Conservation (phyloP, 768 basidiomycete genomes). For the Boletus vinaceobasis region DNA sequence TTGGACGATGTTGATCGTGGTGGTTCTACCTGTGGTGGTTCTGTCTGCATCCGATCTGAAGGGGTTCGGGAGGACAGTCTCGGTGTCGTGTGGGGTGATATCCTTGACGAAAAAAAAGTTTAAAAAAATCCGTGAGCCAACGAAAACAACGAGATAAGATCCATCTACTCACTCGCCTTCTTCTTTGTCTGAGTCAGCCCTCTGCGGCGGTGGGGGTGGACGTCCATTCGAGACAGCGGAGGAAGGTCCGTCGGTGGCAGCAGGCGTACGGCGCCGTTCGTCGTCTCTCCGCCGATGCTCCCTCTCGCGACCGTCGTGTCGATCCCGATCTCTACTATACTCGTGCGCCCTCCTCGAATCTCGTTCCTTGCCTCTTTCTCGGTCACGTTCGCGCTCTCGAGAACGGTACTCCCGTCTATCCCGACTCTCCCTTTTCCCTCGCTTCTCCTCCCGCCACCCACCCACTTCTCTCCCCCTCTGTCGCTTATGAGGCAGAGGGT, state of each 20-base stretch:
- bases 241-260: conserved; percentile 6
- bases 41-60: conserved; percentile 14
- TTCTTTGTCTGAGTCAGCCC: conserved; percentile 62
- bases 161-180: conserved; percentile 86
- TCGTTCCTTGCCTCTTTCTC: conserved; percentile 36
- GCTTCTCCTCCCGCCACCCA: conserved; percentile 65
- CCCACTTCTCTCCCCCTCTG: conserved; percentile 52
- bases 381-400: conserved; percentile 34
- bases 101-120: conserved; percentile 38
- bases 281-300: conserved; percentile 32
- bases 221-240: conserved; percentile 21
- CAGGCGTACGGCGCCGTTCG: conserved; percentile 25
- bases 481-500: conserved; percentile 43
- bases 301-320: conserved; percentile 25
- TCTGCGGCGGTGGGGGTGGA: conserved; percentile 16
- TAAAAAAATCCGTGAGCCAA: conserved; percentile 10
- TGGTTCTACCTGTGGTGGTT: conserved; percentile 20
- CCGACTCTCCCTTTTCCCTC: conserved; percentile 34
- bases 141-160: conserved; percentile 2
- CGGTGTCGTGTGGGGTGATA: conserved; percentile 54
- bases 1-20: conserved; percentile 10
- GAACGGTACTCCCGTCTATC: conserved; percentile 36
- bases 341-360: conserved; percentile 35
- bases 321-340: conserved; percentile 27
- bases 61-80: conserved; percentile 24